Evolutionary conservation across 176 grass and related monocot species (phyloP), one percentile per base, ranked within the genome.

Genomic region (Eragrostis curvula): DNA sequence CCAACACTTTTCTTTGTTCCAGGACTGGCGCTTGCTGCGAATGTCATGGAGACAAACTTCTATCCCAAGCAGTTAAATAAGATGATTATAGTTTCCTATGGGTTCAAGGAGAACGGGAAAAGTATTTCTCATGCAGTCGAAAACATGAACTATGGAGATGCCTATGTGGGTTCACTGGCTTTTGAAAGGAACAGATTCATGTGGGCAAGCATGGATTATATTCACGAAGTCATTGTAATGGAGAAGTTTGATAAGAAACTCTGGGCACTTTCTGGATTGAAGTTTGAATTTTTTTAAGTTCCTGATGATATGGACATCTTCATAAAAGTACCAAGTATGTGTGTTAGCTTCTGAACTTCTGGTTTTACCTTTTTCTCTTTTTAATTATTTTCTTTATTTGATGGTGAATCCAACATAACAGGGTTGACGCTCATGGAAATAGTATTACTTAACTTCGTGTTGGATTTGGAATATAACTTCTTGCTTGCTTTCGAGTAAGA

Each of bases 1-100:
- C 73, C 52, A 75, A 75, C 73, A 75, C 52, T 75, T 59, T 75
- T 75, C 51, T 75, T 43, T 75, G 21, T 75, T 75, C 73, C 52
- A 16, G 72, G 73, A 3, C 73, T 75, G 53, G 59, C 24, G 25
- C 42, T 25, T 9, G 12, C 9, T 12, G 73, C 20, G 30, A 75
- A 75, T 23, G 20, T 75, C 39, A 24, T 75, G 32, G 73, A 75
- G 57, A 43, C 73, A 25, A 75, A 59, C 21, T 75, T 75, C 52
- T 58, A 52, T 40, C 21, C 36, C 9, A 59, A 58, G 13, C 73
- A 75, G n/a, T 74, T 74, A 40, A 74, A 74, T 15, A 42, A 42
- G 21, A 23, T 59, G 32, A 59, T 59, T 75, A 20, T 75, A 12
- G 52, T 75, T 59, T 58, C 52, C 52, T 16, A 25, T 58, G 73